Evolutionary conservation across 1,284 basidiomycete species (phyloP).

Genomic region (Leccinum griseonigrum): DNA sequence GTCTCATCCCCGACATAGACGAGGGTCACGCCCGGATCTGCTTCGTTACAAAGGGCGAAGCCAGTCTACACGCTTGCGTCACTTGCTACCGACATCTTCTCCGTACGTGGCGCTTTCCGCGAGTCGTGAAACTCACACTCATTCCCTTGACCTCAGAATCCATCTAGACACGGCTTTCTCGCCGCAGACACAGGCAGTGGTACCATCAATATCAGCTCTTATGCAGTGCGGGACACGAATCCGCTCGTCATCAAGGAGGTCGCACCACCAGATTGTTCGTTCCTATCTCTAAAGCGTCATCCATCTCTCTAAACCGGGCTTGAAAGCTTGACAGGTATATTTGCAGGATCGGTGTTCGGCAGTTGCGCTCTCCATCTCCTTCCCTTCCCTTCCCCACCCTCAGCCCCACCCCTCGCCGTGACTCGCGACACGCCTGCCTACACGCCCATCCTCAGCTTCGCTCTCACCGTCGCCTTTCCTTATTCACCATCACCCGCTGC

Average conservation of each 20-base stretch:
- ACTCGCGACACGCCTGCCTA: too few relatives aligned
- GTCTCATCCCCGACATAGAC: conserved; percentile 67
- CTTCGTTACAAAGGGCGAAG: conserved; percentile 80
- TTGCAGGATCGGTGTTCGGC: conserved; percentile 78
- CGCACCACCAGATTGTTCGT: conserved; percentile 72
- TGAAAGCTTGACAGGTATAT: conserved; percentile 48
- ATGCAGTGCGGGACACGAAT: conserved; percentile 61
- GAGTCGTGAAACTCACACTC: background rate
- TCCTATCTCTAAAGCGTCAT: background rate
- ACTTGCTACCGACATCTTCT: conserved; percentile 69
- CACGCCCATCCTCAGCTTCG: too few relatives aligned
- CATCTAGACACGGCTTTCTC: conserved; percentile 69
- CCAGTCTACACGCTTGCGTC: conserved; percentile 75
- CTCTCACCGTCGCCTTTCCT: too few relatives aligned
- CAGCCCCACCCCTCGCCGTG: too few relatives aligned
- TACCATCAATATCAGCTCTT: conserved; percentile 75
- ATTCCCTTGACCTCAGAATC: conserved; percentile 42
- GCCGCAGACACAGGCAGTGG: conserved; percentile 79
- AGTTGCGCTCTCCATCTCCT: conserved; percentile 31
- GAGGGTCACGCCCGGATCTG: conserved; percentile 66
- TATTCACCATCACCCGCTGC: too few relatives aligned
- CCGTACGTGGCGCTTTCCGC: conserved; percentile 40
- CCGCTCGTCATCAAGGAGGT: conserved; percentile 78
- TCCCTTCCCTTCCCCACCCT: too few relatives aligned
- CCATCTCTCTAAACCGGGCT: conserved; percentile 6